phyloP scores from a whole-genome alignment of 2,329 filamentous ascomycete genomes.

The Trichoderma lentiforme region DNA sequence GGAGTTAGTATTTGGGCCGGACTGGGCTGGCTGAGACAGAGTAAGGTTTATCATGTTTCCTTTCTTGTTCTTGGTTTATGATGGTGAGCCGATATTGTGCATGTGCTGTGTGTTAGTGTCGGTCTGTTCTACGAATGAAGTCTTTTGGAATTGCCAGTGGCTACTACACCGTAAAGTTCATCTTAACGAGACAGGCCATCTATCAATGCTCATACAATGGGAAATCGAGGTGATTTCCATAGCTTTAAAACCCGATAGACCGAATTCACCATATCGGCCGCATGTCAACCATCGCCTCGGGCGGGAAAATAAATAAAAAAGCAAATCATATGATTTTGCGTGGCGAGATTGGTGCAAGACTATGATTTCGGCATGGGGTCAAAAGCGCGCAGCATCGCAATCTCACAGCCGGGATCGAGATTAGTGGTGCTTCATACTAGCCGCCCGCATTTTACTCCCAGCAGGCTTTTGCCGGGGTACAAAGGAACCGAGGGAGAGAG shows the following conservation, averaged over 20 bases:
- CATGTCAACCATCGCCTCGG: neutral
- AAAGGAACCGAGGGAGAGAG: neutral
- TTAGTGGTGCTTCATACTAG: constrained; percentile 1
- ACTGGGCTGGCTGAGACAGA: neutral
- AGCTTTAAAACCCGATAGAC: neutral
- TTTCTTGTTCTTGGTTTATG: neutral
- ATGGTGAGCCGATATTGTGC: neutral
- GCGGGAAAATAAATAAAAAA: neutral
- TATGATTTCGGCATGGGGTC: neutral
- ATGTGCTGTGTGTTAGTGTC: neutral
- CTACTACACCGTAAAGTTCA: neutral
- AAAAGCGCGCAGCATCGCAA: constrained; percentile 14
- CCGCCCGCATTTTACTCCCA: neutral
- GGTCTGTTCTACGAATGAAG: too few relatives aligned
- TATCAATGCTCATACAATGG: neutral
- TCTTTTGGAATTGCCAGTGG: too few relatives aligned
- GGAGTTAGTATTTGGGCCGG: neutral
- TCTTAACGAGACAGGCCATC: neutral
- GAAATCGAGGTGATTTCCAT: neutral
- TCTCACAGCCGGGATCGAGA: constrained; percentile 16
- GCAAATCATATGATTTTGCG: neutral
- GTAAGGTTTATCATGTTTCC: neutral
- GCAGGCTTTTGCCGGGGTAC: neutral
- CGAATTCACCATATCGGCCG: neutral
- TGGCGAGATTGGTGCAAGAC: neutral